Conservation (phyloP, 768 basidiomycete genomes). For the Tulasnella sp. region DNA sequence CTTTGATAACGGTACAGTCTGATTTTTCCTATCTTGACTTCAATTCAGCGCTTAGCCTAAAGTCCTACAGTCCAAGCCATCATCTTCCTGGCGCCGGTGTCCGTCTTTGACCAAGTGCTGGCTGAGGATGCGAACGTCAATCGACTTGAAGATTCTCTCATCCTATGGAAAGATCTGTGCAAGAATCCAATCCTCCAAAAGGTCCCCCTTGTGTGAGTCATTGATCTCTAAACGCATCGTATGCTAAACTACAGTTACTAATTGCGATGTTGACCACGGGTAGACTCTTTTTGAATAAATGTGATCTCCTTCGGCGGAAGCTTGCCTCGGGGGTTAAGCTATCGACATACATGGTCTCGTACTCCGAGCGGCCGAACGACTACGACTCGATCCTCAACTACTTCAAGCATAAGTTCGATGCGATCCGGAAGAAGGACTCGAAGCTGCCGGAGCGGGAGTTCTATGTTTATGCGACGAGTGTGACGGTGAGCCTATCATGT, state of each 20-base stretch:
- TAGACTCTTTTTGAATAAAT: constrained; percentile 15
- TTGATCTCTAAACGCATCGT: not conserved
- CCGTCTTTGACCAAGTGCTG: constrained; percentile 17
- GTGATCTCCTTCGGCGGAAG: constrained; percentile 65
- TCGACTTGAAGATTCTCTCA: constrained; percentile 16
- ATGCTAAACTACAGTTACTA: not conserved
- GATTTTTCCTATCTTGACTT: not conserved
- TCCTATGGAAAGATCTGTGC: constrained; percentile 15
- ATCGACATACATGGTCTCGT: constrained; percentile 50
- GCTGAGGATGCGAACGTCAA: constrained; percentile 16
- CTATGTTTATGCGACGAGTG: constrained; percentile 12
- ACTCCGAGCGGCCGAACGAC: constrained; percentile 48
- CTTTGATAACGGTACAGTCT: constrained; percentile 17
- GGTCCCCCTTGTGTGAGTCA: constrained; percentile 25
- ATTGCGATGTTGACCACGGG: not conserved
- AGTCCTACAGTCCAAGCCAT: constrained; percentile 16
- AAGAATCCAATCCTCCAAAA: constrained; percentile 10
- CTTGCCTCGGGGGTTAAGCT: constrained; percentile 55
- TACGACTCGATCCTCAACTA: constrained; percentile 62
- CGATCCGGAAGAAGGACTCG: constrained; percentile 8
- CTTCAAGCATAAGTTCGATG: constrained; percentile 17
- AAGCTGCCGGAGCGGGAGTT: constrained; percentile 12
- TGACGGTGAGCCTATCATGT: not conserved
- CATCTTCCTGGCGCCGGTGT: constrained; percentile 26
- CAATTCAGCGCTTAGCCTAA: not conserved